Conservation (phyloP, 257 asterid genomes). For the Penstemon davidsonii region DNA sequence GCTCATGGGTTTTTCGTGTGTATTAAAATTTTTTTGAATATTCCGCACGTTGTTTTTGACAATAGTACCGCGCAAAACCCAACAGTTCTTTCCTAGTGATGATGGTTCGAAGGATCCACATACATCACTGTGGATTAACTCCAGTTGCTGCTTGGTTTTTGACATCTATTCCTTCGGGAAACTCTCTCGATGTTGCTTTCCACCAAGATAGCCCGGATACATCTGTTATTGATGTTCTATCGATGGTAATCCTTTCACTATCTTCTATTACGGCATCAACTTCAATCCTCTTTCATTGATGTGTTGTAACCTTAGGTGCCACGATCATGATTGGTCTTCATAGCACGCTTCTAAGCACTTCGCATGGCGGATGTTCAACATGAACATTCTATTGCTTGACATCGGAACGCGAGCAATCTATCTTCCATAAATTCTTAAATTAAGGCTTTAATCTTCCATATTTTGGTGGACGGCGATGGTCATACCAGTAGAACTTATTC, state of each 20-base stretch:
- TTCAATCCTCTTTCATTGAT: slow-evolving; percentile 9
- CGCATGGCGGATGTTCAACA: neutral
- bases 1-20: too few species aligned
- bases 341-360: neutral
- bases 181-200: neutral
- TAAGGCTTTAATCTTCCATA: neutral
- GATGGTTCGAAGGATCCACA: too few species aligned
- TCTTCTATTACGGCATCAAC: neutral
- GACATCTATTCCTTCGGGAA: too few species aligned
- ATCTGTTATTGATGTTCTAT: slow-evolving; percentile 6
- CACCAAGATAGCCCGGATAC: slow-evolving; percentile 5
- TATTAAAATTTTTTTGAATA: too few species aligned
- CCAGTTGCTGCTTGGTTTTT: too few species aligned
- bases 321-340: slow-evolving; percentile 3
- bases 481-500: too few species aligned
- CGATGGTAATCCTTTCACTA: slow-evolving; percentile 15
- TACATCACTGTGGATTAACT: too few species aligned
- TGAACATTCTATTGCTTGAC: neutral
- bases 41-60: too few species aligned
- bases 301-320: neutral
- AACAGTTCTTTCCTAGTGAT: too few species aligned
- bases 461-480: too few species aligned
- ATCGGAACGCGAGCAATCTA: neutral
- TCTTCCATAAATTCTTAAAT: neutral
- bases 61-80: too few species aligned